These are phyloP conservation scores for Baorangia bicolor DNA, from an alignment of 768 basidiomycete genomes.

Conservation along the genomic window DNA sequence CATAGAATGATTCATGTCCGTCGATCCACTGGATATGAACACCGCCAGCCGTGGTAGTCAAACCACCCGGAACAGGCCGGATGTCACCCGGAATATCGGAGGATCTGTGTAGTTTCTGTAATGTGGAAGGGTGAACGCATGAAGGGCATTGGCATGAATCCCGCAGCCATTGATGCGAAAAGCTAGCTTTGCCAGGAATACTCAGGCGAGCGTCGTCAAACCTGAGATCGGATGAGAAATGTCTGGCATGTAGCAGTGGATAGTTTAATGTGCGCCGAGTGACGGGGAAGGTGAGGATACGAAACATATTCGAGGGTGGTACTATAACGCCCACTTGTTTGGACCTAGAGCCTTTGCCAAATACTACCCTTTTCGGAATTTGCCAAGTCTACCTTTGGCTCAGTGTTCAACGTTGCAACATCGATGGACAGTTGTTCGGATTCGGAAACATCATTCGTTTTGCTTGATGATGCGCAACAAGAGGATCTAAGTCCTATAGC, in stretches of 20 bases:
- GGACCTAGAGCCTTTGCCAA: slow-evolving; percentile 32
- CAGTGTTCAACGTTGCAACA: neutral
- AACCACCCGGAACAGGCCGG: slow-evolving; percentile 41
- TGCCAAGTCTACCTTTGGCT: neutral
- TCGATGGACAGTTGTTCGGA: slow-evolving; percentile 30
- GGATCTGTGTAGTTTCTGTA: slow-evolving; percentile 72
- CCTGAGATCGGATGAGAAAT: slow-evolving; percentile 7
- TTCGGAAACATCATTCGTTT: slow-evolving; percentile 49
- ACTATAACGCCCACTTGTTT: slow-evolving; percentile 21
- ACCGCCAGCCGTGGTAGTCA: slow-evolving; percentile 43
- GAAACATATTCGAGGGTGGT: slow-evolving; percentile 9
- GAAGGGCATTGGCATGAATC: slow-evolving; percentile 75
- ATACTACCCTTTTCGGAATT: slow-evolving; percentile 9
- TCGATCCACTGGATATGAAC: slow-evolving; percentile 56
- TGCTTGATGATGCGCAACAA: slow-evolving; percentile 35
- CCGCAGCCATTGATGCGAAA: slow-evolving; percentile 77
- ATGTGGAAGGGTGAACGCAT: slow-evolving; percentile 76
- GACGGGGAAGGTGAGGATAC: neutral
- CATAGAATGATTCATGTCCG: slow-evolving; percentile 59
- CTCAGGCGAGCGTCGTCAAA: slow-evolving; percentile 14
- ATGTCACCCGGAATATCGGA: slow-evolving; percentile 60
- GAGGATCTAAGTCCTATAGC: neutral
- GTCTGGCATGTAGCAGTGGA: neutral
- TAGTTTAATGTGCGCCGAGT: neutral
- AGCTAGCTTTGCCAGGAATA: slow-evolving; percentile 39